Base-by-base conservation (phyloP, 805 yeast species). In the Myxozyma sirexii region DNA sequence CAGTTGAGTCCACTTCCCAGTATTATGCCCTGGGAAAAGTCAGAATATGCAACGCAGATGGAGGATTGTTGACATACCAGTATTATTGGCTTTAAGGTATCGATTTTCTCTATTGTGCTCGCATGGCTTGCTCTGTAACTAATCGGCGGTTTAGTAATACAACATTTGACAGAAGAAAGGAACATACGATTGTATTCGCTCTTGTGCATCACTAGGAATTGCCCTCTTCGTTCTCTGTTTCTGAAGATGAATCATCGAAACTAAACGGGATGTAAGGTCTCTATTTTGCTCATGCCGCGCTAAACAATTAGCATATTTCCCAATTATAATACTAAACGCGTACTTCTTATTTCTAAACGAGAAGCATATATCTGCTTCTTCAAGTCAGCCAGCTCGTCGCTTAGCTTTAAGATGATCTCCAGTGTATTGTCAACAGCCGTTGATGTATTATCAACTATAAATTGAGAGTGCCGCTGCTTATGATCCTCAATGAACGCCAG, bases 1-100 rank as follows among this genome's bases (percentile, higher is more conserved):
- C 65, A 62, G 39, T 62, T 55, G 6, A 60, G 33, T 2, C 65
- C 64, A 46, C 60, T 50, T 13, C 55, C 52, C 4, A 62, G 31
- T n/a, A 62, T 35, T n/a, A 62, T 26, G 5, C 60, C 60, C 65
- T 59, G n/a, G 37, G 6, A 13, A 7, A 45, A 10, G 29, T 45
- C 23, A 27, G 24, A 15, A 26, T 12, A 27, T 27, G 27, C 7
- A 15, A 45, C 17, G 5, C 8, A 45, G 26, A 15, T 19, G 21
- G 13, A 46, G n/a, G n/a, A 4, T 1, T 1, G n/a, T 23, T 7
- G 19, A 54, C 62, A 12, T 56, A 59, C 62, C 35, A 55, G 31
- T 19, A 59, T 42, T 7, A 55, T 52, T 15, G 62, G 59, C 35
- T 59, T 59, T n/a, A 59, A n/a, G 6, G 59, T 54, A 12, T 54